phyloP scores from a whole-genome alignment of 2,329 filamentous ascomycete species.

The Xylaria sp. region DNA sequence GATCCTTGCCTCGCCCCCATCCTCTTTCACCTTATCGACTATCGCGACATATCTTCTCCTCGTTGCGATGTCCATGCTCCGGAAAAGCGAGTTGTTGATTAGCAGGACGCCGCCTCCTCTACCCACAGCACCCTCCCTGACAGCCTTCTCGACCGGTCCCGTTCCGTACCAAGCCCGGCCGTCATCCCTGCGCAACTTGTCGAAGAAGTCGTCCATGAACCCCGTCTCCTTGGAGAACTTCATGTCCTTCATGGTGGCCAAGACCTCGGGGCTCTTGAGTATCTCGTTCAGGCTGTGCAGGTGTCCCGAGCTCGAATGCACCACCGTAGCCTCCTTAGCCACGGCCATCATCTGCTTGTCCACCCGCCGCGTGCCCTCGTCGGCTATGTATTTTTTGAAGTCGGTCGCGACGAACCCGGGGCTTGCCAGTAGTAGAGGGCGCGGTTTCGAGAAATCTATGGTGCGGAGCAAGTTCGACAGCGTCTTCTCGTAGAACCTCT shows the following conservation, averaged over 20 bases:
- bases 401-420: slow-evolving; percentile 84
- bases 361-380: slow-evolving; percentile 56
- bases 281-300: slow-evolving; percentile 87
- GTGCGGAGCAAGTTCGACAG: slow-evolving; percentile 76
- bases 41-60: slow-evolving; percentile 81
- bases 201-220: slow-evolving; percentile 82
- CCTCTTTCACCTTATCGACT: slow-evolving; percentile 84
- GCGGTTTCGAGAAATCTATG: slow-evolving; percentile 71
- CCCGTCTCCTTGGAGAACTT: slow-evolving; percentile 84
- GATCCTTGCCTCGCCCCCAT: slow-evolving; percentile 86
- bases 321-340: slow-evolving; percentile 67
- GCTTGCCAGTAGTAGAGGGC: slow-evolving; percentile 81
- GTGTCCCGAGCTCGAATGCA: slow-evolving; percentile 84
- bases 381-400: slow-evolving; percentile 75
- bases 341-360: slow-evolving; percentile 72
- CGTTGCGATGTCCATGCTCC: slow-evolving; percentile 75
- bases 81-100: slow-evolving; percentile 85
- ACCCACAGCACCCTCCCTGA: slow-evolving; percentile 86
- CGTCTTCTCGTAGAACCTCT: slow-evolving; percentile 77
- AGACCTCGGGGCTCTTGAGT: slow-evolving; percentile 77
- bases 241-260: slow-evolving; percentile 77
- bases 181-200: slow-evolving; percentile 79
- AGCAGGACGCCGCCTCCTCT: slow-evolving; percentile 82
- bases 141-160: slow-evolving; percentile 77
- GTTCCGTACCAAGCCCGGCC: slow-evolving; percentile 90